Evolutionary conservation across 495 filamentous ascomycete species (phyloP).

Genomic region (Podospora fimiseda): DNA sequence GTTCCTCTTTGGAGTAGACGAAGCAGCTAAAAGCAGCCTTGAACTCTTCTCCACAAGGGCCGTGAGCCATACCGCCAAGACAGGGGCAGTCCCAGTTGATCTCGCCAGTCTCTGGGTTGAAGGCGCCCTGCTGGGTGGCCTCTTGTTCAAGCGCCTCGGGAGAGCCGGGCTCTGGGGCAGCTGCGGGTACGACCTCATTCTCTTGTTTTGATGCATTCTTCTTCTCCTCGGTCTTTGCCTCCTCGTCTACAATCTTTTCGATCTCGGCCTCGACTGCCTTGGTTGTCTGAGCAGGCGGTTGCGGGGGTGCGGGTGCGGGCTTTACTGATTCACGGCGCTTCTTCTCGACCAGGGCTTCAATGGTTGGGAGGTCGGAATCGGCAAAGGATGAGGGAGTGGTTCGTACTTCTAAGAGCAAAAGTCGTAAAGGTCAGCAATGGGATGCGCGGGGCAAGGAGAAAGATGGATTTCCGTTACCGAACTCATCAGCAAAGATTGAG

Average conservation of each 20-base stretch:
- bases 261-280: slow-evolving; percentile 22
- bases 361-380: slow-evolving; percentile 41
- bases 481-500: slow-evolving; percentile 76
- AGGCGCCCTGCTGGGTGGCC: slow-evolving; percentile 78
- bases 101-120: slow-evolving; percentile 97
- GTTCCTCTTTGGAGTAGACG: slow-evolving; percentile 85
- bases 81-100: slow-evolving; percentile 99
- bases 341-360: slow-evolving; percentile 46
- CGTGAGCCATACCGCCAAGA: slow-evolving; percentile 93
- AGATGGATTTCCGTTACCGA: slow-evolving; percentile 54
- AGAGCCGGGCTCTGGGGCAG: slow-evolving; percentile 20
- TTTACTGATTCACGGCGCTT: slow-evolving; percentile 39
- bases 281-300: slow-evolving; percentile 16
- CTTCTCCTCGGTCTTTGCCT: slow-evolving; percentile 8
- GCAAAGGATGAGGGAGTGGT: slow-evolving; percentile 36
- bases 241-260: slow-evolving; percentile 10
- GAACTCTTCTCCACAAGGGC: slow-evolving; percentile 94
- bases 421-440: background rate
- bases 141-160: slow-evolving; percentile 68
- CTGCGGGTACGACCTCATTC: slow-evolving; percentile 15
- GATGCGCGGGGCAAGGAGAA: background rate
- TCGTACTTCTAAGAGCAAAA: slow-evolving; percentile 8
- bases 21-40: slow-evolving; percentile 95
- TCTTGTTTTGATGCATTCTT: slow-evolving; percentile 18
- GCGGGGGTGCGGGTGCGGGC: slow-evolving; percentile 17